Conservation (phyloP, 1,139 yeast genomes). For the Kodamaea ohmeri region DNA sequence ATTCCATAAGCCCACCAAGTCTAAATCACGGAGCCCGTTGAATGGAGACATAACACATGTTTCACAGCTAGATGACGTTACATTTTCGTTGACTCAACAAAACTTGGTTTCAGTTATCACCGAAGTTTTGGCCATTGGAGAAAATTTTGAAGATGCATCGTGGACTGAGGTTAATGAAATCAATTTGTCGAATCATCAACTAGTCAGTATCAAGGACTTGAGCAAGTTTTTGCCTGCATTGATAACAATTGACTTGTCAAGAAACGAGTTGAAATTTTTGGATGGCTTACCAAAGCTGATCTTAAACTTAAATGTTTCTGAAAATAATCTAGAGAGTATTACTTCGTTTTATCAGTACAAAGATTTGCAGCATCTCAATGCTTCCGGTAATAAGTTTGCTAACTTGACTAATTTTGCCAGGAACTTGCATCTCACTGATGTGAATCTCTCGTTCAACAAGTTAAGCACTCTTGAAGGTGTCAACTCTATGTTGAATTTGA, state of each 20-base stretch:
- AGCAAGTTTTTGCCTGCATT: conserved; percentile 45
- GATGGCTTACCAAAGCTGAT: conserved; percentile 46
- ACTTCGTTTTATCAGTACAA: conserved; percentile 40
- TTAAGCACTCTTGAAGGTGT: conserved; percentile 38
- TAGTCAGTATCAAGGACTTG: conserved; percentile 45
- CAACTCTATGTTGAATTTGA: conserved; percentile 38
- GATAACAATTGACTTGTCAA: conserved; percentile 36
- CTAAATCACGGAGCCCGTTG: conserved; percentile 21
- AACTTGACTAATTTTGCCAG: conserved; percentile 30
- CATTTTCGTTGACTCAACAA: conserved; percentile 49
- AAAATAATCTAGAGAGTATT: conserved; percentile 40
- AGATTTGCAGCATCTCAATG: conserved; percentile 44
- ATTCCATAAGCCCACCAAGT: conserved; percentile 1
- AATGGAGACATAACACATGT: conserved; percentile 38
- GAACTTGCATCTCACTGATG: conserved; percentile 38
- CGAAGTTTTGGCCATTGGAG: conserved; percentile 33
- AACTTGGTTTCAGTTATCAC: conserved; percentile 48
- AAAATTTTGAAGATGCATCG: conserved; percentile 25
- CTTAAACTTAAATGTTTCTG: conserved; percentile 35
- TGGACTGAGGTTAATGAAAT: conserved; percentile 47
- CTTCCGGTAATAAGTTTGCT: conserved; percentile 37
- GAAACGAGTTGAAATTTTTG: conserved; percentile 42
- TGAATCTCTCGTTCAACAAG: conserved; percentile 33
- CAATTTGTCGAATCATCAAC: conserved; percentile 28
- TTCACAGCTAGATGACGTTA: conserved; percentile 44